These are phyloP conservation scores for Wickerhamiella infanticola DNA, from an alignment of 1,139 yeast species.

Conservation along the genomic window DNA sequence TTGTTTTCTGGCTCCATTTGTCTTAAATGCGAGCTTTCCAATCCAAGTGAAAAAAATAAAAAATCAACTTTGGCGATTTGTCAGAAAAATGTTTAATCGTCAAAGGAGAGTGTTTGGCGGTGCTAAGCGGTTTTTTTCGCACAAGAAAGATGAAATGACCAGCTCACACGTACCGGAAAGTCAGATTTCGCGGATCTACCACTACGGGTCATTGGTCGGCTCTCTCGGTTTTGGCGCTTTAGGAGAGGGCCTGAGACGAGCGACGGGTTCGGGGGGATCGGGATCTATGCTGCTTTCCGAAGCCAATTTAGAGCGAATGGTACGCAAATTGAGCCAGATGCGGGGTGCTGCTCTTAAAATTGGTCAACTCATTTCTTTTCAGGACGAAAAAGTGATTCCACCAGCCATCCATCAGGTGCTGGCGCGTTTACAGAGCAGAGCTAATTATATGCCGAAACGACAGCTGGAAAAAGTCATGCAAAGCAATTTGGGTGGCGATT, in stretches of 20 bases:
- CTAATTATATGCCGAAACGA: conserved; percentile 91
- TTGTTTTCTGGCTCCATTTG: conserved; percentile 2
- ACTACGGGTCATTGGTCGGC: conserved; percentile 86
- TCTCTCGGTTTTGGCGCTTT: conserved; percentile 81
- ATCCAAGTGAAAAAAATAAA: not conserved
- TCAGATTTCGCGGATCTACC: conserved; percentile 72
- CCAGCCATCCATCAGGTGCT: conserved; percentile 68
- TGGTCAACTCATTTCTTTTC: conserved; percentile 92
- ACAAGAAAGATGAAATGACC: conserved; percentile 30
- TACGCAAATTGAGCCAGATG: conserved; percentile 79
- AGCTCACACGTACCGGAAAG: conserved; percentile 71
- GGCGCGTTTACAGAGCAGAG: conserved; percentile 78
- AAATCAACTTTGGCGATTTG: not conserved
- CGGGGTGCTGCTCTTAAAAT: conserved; percentile 95
- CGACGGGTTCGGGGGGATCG: conserved; percentile 33
- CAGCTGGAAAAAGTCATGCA: conserved; percentile 70
- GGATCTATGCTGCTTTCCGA: conserved; percentile 56
- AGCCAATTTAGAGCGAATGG: conserved; percentile 72
- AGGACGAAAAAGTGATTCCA: conserved; percentile 69
- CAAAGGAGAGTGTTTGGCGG: not conserved
- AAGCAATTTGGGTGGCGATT: conserved; percentile 56
- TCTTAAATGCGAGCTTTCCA: too few species aligned
- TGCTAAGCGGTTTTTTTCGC: not conserved
- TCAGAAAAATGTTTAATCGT: not conserved
- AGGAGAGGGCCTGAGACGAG: conserved; percentile 54